Base-by-base conservation (phyloP, 371 early-diverging fungal genomes). In the Gilbertella persicaria region DNA sequence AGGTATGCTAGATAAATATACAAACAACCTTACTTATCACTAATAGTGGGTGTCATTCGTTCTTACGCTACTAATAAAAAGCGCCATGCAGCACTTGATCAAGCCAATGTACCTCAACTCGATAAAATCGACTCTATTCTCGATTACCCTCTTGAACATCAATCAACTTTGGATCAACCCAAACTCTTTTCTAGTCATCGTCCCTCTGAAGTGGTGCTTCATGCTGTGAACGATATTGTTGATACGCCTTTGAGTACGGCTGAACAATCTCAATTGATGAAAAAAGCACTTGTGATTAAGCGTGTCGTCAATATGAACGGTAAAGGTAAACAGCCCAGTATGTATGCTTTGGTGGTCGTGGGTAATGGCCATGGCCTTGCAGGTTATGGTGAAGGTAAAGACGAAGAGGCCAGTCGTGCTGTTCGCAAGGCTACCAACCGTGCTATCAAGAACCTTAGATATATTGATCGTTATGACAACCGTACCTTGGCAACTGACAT, bases 361-460 rank as follows among this genome's bases (percentile, higher is more conserved):
- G 99, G 98, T 12, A 94, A 97, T 60, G 93, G 94, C 4, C 82
- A 86, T 37, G 99, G 99, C 0, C 73, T 88, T 17, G 96, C 94
- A n/a, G 98, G 98, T 7, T 94, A 87, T 64, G 98, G 97, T 21
- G 93, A 94, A 67, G 98, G 95, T 40, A 90, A 94, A 65, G 91
- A 89, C 39, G 75, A 81, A 23, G 97, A 96, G 56, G 81, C 80
- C 4, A 75, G 80, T 25, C 77, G 82, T 42, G 98, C 99, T 8
- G 85, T 97, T 24, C 76, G 81, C 59, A 95, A 97, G 75, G 98
- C 99, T 0, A 92, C 92, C 42, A 78, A 85, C 57, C 60, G 82
- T 16, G 99, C 99, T 21, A 87, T 92, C 67, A 90, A 92, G 68
- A 92, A 88, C 64, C 79, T 98, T 84, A 75, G 77, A 16, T 78